Base-by-base conservation (phyloP, 257 asterid genomes). In the Oldenlandia corymbosa region DNA sequence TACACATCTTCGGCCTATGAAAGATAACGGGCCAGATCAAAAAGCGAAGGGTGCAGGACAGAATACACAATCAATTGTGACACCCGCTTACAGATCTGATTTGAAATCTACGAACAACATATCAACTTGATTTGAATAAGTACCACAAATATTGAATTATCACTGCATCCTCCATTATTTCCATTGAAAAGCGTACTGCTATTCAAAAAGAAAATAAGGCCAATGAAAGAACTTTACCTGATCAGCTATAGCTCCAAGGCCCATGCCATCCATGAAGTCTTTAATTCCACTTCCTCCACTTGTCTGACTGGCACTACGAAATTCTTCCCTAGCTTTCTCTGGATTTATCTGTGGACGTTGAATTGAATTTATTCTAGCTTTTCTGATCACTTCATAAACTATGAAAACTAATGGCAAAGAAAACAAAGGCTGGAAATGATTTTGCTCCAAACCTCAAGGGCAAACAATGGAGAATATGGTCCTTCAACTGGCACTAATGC, bases 191-290 rank as follows among this genome's bases (percentile, higher is more conserved):
- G 1, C 12, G 10, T 3, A 5, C 58, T 28, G 56, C 51, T 23
- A 70, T 34, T 66, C 57, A 31, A 20, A 30, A 52, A 56, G 34
- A 24, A 34, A 59, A 41, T 14, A 45, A 36, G 48, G 45, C 17
- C 49, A 32, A 61, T 55, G 55, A 64, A 62, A 46, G 34, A 47
- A 17, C 28, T 53, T 65, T 80, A 93, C 99, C 96, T 93, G 99
- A 47, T 93, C 99, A 0, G 96, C 95, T 49, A 93, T 77, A 69
- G 84, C 70, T 58, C 99, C 97, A 37, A 93, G 91, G 59, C 97
- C 99, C 99, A 93, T 87, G 64, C 99, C 97, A 58, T 90, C 96
- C 97, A 93, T 90, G 83, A 93, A 87, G 78, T 93, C 97, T 80
- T 90, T 90, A 66, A 93, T 86, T 58, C 94, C 95, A 67, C 77